These are phyloP conservation scores for Pseudozyma sp. DNA, from an alignment of 1,284 basidiomycete genomes.

Conservation along the genomic window DNA sequence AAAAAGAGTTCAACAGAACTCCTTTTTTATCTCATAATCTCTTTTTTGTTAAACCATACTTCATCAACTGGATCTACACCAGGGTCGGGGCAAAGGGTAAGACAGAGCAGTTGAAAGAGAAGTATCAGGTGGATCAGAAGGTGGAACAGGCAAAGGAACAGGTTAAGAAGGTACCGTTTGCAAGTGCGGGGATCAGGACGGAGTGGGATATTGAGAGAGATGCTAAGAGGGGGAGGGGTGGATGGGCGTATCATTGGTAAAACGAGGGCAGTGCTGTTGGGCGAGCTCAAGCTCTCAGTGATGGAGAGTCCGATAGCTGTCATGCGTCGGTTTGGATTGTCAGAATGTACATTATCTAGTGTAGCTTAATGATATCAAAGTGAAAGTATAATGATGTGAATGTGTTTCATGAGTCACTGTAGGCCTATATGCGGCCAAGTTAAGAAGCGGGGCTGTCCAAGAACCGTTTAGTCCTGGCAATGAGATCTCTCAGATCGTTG, in stretches of 20 bases:
- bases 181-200: slow-evolving; percentile 56
- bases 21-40: too few species aligned
- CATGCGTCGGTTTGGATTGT: too few species aligned
- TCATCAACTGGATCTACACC: slow-evolving; percentile 53
- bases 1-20: too few species aligned
- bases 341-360: not conserved
- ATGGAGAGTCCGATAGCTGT: too few species aligned
- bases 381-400: not conserved
- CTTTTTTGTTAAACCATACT: too few species aligned
- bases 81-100: slow-evolving; percentile 49
- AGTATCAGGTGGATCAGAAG: slow-evolving; percentile 46
- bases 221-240: slow-evolving; percentile 37
- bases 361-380: not conserved
- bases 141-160: slow-evolving; percentile 44
- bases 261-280: too few species aligned
- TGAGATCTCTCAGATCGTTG: slow-evolving; percentile 20
- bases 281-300: too few species aligned
- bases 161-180: slow-evolving; percentile 56
- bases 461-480: slow-evolving; percentile 32
- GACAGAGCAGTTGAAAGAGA: slow-evolving; percentile 37
- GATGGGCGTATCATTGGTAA: slow-evolving; percentile 50
- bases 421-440: not conserved
- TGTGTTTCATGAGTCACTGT: not conserved
- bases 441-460: slow-evolving; percentile 17
- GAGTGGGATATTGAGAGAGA: slow-evolving; percentile 52